Evolutionary conservation across 805 yeast genomes (phyloP).

Genomic region (Lipomyces anomalus): DNA sequence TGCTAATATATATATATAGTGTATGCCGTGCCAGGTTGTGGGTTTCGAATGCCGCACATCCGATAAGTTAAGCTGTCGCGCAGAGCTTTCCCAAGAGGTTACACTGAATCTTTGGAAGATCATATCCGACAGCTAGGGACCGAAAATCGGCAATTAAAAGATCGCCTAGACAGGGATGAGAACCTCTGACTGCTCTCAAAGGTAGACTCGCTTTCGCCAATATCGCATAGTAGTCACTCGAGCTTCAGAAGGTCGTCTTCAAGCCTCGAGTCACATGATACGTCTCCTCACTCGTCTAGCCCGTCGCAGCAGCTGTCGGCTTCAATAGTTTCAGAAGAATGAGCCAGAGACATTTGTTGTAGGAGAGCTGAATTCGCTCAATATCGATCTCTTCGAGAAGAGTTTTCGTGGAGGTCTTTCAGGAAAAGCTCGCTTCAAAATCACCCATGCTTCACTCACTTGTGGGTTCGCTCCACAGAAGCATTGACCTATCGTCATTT

Average conservation of each 20-base stretch:
- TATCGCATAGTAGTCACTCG: no score
- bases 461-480: slow-evolving; percentile 9
- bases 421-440: slow-evolving; percentile 28
- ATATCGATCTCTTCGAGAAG: slow-evolving; percentile 33
- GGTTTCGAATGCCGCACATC: slow-evolving; percentile 87
- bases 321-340: no score
- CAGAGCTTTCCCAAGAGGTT: slow-evolving; percentile 85
- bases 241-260: no score
- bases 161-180: slow-evolving; percentile 59
- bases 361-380: slow-evolving; percentile 27
- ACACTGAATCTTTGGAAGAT: slow-evolving; percentile 84
- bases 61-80: slow-evolving; percentile 71
- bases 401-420: slow-evolving; percentile 28
- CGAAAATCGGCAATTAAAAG: slow-evolving; percentile 65
- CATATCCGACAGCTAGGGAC: slow-evolving; percentile 79
- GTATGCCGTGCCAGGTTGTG: slow-evolving; percentile 76
- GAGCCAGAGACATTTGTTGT: slow-evolving; percentile 28
- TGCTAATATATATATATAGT: slow-evolving; percentile 34
- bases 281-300: no score
- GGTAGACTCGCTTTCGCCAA: slow-evolving; percentile 26
- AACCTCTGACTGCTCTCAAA: slow-evolving; percentile 44
- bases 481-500: slow-evolving; percentile 16
- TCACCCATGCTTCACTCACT: slow-evolving; percentile 24
- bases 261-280: no score
- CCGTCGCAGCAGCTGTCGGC: no score